Evolutionary conservation across 768 basidiomycete species (phyloP).

Genomic region (Rhodosporidiobolus odoratus): DNA sequence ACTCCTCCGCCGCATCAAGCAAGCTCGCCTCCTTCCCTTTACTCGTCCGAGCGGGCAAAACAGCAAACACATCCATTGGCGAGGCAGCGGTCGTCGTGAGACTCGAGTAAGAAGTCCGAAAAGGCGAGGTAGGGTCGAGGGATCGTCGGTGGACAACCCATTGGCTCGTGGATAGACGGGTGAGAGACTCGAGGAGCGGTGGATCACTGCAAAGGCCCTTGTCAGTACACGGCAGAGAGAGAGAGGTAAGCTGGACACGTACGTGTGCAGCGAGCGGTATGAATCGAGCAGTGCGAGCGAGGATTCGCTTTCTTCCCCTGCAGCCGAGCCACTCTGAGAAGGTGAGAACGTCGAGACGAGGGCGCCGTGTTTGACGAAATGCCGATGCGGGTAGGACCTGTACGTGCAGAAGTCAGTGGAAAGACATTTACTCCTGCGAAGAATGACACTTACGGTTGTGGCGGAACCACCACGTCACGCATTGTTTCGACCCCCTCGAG

Average conservation of each 20-base stretch:
- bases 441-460: background rate
- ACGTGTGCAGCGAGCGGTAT: background rate
- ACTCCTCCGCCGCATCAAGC: conserved; percentile 25
- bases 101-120: background rate
- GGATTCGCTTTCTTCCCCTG: background rate
- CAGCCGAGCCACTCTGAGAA: background rate
- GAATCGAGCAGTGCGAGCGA: background rate
- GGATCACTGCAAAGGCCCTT: background rate
- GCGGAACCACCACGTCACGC: background rate
- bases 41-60: background rate
- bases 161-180: background rate
- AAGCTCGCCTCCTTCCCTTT: conserved; percentile 5
- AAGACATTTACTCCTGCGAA: no score
- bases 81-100: background rate
- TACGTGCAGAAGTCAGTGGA: background rate
- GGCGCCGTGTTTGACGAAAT: conserved; percentile 5
- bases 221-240: background rate
- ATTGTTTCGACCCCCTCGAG: conserved; percentile 24
- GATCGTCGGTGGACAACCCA: conserved; percentile 13
- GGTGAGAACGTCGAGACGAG: background rate
- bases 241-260: background rate
- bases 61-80: conserved; percentile 4
- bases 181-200: conserved; percentile 13
- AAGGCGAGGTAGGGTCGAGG: background rate
- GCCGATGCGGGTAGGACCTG: conserved; percentile 12